These are phyloP conservation scores for Fusarium sp. DNA, from an alignment of 2,329 filamentous ascomycete species.

Conservation along the genomic window DNA sequence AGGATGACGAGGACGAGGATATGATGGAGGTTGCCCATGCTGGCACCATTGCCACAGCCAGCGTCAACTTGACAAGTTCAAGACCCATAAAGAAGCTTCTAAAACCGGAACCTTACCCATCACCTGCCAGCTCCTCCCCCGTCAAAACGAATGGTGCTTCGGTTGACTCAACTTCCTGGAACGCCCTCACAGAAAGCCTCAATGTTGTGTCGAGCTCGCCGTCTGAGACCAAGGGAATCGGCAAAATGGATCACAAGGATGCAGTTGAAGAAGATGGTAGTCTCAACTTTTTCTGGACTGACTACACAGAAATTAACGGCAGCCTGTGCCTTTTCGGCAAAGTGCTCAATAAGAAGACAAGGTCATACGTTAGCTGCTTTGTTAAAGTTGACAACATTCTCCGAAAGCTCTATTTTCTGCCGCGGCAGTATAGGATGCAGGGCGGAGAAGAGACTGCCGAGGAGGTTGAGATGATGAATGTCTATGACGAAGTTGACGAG, in stretches of 20 bases:
- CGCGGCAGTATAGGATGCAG: slow-evolving; percentile 74
- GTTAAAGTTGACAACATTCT: slow-evolving; percentile 96
- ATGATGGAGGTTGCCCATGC: slow-evolving; percentile 90
- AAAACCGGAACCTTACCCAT: slow-evolving; percentile 77
- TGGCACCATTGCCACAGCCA: slow-evolving; percentile 76
- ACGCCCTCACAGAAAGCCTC: slow-evolving; percentile 85
- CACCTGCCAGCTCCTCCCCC: slow-evolving; percentile 85
- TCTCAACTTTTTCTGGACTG: slow-evolving; percentile 95
- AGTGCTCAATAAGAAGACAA: slow-evolving; percentile 89
- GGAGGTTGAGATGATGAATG: slow-evolving; percentile 87
- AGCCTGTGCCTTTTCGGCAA: slow-evolving; percentile 96
- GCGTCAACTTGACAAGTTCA: slow-evolving; percentile 88
- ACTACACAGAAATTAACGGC: slow-evolving; percentile 94
- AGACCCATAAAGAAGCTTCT: slow-evolving; percentile 80
- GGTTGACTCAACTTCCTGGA: slow-evolving; percentile 90
- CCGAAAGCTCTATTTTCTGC: slow-evolving; percentile 93
- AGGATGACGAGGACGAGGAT: slow-evolving; percentile 83
- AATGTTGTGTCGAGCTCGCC: slow-evolving; percentile 86
- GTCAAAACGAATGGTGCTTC: slow-evolving; percentile 70
- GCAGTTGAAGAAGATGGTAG: slow-evolving; percentile 96
- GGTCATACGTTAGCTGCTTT: slow-evolving; percentile 89
- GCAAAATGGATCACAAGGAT: slow-evolving; percentile 87
- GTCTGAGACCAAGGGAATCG: slow-evolving; percentile 74
- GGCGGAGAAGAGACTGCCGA: slow-evolving; percentile 80
- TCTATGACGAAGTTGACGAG: slow-evolving; percentile 89